Evolutionary conservation across 768 basidiomycete genomes (phyloP).

Genomic region (Leccinum sublutescens): DNA sequence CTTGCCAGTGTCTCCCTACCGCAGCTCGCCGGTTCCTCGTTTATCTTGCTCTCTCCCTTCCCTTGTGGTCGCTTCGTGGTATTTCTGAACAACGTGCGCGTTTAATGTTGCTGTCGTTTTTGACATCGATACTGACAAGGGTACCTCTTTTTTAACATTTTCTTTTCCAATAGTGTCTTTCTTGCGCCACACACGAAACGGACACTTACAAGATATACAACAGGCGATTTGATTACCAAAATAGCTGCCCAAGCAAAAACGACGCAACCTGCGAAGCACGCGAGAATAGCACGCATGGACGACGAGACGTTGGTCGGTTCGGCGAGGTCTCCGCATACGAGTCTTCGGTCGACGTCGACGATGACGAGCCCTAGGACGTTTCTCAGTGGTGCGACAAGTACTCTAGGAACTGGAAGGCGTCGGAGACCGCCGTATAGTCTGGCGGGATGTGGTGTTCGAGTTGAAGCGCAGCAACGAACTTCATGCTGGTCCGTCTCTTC

Average conservation of each 20-base stretch:
- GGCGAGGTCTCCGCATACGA: constrained; percentile 19
- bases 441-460: constrained; percentile 44
- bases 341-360: constrained; percentile 21
- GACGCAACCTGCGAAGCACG: background rate
- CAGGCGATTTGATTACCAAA: background rate
- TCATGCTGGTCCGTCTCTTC: constrained; percentile 30
- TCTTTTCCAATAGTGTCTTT: background rate
- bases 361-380: constrained; percentile 12
- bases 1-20: constrained; percentile 3
- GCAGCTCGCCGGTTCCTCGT: constrained; percentile 14
- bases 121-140: constrained; percentile 10
- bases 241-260: background rate
- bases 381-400: constrained; percentile 1
- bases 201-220: background rate
- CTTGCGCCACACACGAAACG: background rate
- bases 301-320: constrained; percentile 26
- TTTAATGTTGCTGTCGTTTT: background rate
- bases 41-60: background rate
- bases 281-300: constrained; percentile 15
- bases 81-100: background rate
- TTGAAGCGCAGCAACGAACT: constrained; percentile 38
- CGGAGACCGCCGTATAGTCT: constrained; percentile 40
- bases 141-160: background rate
- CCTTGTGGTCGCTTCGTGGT: constrained; percentile 16
- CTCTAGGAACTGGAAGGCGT: constrained; percentile 26